Conservation (phyloP, 2,329 filamentous ascomycete species). For the Leptosphaerulina australis region DNA sequence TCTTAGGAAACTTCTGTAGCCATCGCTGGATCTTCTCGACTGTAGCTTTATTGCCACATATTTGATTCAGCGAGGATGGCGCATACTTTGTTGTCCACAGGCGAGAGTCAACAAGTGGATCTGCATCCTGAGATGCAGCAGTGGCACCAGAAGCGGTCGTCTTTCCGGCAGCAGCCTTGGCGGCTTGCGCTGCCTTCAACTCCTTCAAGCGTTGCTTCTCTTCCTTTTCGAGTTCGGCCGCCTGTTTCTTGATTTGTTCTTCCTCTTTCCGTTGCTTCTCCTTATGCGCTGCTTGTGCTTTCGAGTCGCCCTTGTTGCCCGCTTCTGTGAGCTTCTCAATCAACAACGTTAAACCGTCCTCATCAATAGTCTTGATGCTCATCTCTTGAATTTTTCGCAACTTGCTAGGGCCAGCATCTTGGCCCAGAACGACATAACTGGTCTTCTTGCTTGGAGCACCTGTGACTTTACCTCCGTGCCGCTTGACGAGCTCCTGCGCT, state of each 20-base stretch:
- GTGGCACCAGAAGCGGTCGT: constrained; percentile 46
- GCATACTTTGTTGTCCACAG: constrained; percentile 97
- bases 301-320: constrained; percentile 74
- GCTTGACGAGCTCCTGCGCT: constrained; percentile 83
- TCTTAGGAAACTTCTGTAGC: constrained; percentile 81
- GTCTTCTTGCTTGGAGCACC: constrained; percentile 88
- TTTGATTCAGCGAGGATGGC: constrained; percentile 80
- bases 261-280: constrained; percentile 86
- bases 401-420: constrained; percentile 92
- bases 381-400: constrained; percentile 81
- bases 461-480: constrained; percentile 91
- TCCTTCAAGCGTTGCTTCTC: constrained; percentile 75
- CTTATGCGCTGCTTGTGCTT: constrained; percentile 82
- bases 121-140: constrained; percentile 26
- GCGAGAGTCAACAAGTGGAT: constrained; percentile 39
- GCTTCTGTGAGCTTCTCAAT: constrained; percentile 81
- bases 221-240: constrained; percentile 82
- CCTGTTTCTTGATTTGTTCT: constrained; percentile 78
- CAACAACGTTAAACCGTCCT: constrained; percentile 86
- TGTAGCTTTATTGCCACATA: constrained; percentile 90
- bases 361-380: constrained; percentile 89
- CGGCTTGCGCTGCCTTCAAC: constrained; percentile 46
- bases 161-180: constrained; percentile 38
- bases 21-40: constrained; percentile 91
- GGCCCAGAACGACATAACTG: constrained; percentile 87